Base-by-base conservation (phyloP, 129 eudicot genomes). In the Kitagawia praeruptora region DNA sequence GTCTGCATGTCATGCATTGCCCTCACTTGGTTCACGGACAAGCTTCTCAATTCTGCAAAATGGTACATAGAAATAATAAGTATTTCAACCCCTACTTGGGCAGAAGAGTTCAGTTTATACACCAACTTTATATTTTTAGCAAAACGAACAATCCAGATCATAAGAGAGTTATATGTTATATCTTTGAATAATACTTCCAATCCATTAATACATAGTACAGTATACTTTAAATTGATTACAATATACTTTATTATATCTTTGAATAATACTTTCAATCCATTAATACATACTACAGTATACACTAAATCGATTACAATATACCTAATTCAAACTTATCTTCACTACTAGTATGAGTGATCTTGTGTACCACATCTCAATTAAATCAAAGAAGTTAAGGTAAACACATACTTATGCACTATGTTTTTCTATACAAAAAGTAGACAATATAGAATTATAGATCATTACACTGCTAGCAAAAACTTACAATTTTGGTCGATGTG, bases 1-100 rank as follows among this genome's bases (percentile, higher is more conserved):
- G 80, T 90, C 99, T 11, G 99, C 99, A 85, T 96, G 98, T 98
- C 99, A 96, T 78, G 99, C 93, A 44, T 96, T 90, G 38, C 99
- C 98, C 74, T 96, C 99, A 31, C 83, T 79, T 15, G 99, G 99
- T 38, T 90, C 96, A 16, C 67, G 78, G 28, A 95, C 89, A 80
- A 95, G 98, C 86, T 89, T 92, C 75, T 86, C 92, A 81, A 92
- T 70, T 81, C 98, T 95, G 89, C 56, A 81, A 84, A 77, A 83
- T 61, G 80, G 38, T 71, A 41, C 21, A 53, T 63, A 15, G 44
- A 21, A 47, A 53, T 25, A 23, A 77, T 21, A 28, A 77, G 64
- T 25, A 67, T 72, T 53, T 45, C 3, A 27, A 8, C 15, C 41
- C 69, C 77, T 46, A 8, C 6, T n/a, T 46, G 61, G 77, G 58